Conservation (phyloP, 2,329 filamentous ascomycete genomes). For the Rhynchosporium graminicola region DNA sequence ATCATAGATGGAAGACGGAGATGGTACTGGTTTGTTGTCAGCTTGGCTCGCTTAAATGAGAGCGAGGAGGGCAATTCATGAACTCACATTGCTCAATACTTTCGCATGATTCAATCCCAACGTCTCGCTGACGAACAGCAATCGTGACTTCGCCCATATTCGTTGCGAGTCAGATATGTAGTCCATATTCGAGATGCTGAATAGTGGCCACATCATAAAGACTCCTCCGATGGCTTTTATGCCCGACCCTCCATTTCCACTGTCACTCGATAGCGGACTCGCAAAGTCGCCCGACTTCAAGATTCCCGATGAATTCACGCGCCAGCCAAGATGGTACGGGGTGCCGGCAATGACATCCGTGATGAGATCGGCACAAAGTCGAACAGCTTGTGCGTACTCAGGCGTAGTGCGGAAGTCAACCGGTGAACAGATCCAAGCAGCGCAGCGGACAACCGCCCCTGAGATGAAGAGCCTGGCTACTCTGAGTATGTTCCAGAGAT, state of each 20-base stretch:
- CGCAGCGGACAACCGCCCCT: constrained; percentile 57
- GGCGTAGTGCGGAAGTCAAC: constrained; percentile 63
- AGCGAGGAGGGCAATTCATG: not conserved
- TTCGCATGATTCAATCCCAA: constrained; percentile 61
- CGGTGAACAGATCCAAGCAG: constrained; percentile 60
- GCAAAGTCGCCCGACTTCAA: constrained; percentile 42
- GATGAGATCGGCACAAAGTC: constrained; percentile 54
- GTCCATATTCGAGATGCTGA: constrained; percentile 56
- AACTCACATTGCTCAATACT: constrained; percentile 54
- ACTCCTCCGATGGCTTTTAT: constrained; percentile 58
- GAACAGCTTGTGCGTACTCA: constrained; percentile 58
- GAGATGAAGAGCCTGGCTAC: constrained; percentile 56
- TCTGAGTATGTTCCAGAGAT: constrained; percentile 57
- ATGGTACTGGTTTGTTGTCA: constrained; percentile 48
- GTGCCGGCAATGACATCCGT: constrained; percentile 61
- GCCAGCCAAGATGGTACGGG: constrained; percentile 64
- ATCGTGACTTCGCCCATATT: constrained; percentile 54
- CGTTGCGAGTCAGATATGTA: constrained; percentile 60
- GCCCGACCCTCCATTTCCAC: constrained; percentile 43
- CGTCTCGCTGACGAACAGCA: constrained; percentile 55
- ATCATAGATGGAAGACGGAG: constrained; percentile 64
- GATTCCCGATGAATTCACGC: constrained; percentile 45
- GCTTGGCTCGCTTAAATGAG: not conserved
- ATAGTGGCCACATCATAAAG: constrained; percentile 60
- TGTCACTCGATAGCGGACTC: constrained; percentile 52